Conservation (phyloP, 2,329 filamentous ascomycete genomes). For the Aspergillus sp. region DNA sequence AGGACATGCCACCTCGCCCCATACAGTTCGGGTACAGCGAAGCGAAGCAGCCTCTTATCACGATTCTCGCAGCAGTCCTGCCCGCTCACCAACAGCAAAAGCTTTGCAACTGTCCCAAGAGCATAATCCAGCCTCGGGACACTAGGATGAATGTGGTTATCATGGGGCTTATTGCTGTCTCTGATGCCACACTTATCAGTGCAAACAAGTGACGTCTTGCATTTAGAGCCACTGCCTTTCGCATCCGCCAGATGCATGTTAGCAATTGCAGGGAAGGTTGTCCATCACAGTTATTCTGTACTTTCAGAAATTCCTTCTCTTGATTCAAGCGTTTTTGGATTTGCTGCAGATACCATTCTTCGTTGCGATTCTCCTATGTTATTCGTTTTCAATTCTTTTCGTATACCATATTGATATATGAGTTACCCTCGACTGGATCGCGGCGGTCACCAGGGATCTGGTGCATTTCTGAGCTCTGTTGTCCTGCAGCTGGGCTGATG, state of each 20-base stretch:
- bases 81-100: not conserved
- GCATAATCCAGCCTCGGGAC: not conserved
- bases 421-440: conserved; percentile 3
- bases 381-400: not conserved
- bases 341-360: not conserved
- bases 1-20: not conserved
- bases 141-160: not conserved
- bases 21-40: not conserved
- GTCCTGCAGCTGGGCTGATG: conserved; percentile 14
- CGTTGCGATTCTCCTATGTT: not conserved
- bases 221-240: not conserved
- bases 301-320: not conserved
- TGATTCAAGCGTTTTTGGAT: not conserved
- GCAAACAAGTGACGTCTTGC: not conserved
- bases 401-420: not conserved
- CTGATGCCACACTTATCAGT: too few relatives aligned
- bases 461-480: not conserved
- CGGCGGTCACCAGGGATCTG: conserved; percentile 1
- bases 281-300: not conserved
- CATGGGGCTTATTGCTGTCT: not conserved
- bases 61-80: not conserved
- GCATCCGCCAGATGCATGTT: not conserved
- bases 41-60: not conserved
- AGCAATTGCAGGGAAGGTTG: not conserved
- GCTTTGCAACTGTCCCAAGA: not conserved